Conservation (phyloP, 345 rosid species). For the Linum tenue region DNA sequence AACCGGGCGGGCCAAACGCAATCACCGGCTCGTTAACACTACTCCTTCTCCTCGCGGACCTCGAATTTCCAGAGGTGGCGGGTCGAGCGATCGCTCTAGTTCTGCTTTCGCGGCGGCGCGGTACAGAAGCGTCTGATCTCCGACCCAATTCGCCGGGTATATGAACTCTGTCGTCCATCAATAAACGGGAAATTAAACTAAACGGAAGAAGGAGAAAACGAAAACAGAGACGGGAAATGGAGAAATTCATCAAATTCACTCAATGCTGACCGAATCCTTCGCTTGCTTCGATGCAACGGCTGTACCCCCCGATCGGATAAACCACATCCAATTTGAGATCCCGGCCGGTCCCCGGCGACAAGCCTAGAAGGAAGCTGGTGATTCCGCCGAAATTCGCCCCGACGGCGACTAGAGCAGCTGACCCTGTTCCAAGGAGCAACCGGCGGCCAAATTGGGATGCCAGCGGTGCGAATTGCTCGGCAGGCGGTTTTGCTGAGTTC, state of each 20-base stretch:
- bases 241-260: conserved; percentile 12
- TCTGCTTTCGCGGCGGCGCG: conserved; percentile 63
- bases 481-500: conserved; percentile 29
- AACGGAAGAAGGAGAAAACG: not conserved
- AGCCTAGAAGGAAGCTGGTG: conserved; percentile 68
- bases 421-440: conserved; percentile 50
- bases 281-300: conserved; percentile 54
- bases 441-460: conserved; percentile 58
- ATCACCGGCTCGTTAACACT: conserved; percentile 57
- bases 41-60: conserved; percentile 25
- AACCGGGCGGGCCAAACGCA: conserved; percentile 88
- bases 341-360: conserved; percentile 55
- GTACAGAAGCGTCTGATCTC: conserved; percentile 67
- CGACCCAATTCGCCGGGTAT: conserved; percentile 71
- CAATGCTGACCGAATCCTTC: conserved; percentile 77
- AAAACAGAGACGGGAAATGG: no score
- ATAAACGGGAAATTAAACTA: not conserved
- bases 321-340: conserved; percentile 67
- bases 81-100: conserved; percentile 58
- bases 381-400: conserved; percentile 82
- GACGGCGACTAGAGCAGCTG: conserved; percentile 63
- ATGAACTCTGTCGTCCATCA: conserved; percentile 44
- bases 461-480: conserved; percentile 53
- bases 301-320: conserved; percentile 67
- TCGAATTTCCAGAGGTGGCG: conserved; percentile 41